phyloP scores from a whole-genome alignment of 1,284 basidiomycete species.

The Melampsora abietis-canadensis region DNA sequence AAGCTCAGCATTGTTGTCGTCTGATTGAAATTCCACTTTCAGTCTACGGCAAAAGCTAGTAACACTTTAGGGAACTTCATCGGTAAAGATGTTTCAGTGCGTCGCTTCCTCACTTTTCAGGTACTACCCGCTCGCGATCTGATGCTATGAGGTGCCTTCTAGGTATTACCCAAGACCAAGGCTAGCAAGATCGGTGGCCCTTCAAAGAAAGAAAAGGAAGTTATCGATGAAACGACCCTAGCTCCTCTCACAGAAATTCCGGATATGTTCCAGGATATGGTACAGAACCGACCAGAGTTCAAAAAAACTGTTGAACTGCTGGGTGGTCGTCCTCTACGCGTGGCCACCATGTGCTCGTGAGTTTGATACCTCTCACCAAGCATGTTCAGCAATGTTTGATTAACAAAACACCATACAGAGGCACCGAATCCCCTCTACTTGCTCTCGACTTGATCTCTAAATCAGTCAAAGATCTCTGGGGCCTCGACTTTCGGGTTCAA shows the following conservation, averaged over 20 bases:
- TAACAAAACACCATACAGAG: slow-evolving; percentile 58
- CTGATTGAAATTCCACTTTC: neutral
- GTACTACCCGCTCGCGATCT: neutral
- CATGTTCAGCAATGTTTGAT: neutral
- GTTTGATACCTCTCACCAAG: slow-evolving; percentile 39
- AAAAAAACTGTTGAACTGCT: slow-evolving; percentile 65
- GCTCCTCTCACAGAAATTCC: slow-evolving; percentile 80
- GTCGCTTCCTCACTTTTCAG: neutral
- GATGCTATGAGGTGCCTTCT: neutral
- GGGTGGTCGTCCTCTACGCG: slow-evolving; percentile 75
- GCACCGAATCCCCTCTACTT: slow-evolving; percentile 88
- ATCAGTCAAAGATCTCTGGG: slow-evolving; percentile 68
- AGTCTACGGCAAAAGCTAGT: slow-evolving; percentile 34
- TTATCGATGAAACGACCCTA: slow-evolving; percentile 52
- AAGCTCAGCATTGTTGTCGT: too few species aligned
- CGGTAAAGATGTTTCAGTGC: slow-evolving; percentile 31
- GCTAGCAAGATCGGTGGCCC: slow-evolving; percentile 28
- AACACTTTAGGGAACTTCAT: slow-evolving; percentile 42
- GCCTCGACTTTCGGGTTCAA: slow-evolving; percentile 67
- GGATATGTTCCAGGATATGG: slow-evolving; percentile 79
- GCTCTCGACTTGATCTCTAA: slow-evolving; percentile 78
- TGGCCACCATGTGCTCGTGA: slow-evolving; percentile 85
- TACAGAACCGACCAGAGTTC: slow-evolving; percentile 63
- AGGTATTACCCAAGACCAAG: slow-evolving; percentile 13
- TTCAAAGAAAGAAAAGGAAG: slow-evolving; percentile 45